These are phyloP conservation scores for Aureobasidium sp. DNA, from an alignment of 2,329 filamentous ascomycete species.

Conservation along the genomic window DNA sequence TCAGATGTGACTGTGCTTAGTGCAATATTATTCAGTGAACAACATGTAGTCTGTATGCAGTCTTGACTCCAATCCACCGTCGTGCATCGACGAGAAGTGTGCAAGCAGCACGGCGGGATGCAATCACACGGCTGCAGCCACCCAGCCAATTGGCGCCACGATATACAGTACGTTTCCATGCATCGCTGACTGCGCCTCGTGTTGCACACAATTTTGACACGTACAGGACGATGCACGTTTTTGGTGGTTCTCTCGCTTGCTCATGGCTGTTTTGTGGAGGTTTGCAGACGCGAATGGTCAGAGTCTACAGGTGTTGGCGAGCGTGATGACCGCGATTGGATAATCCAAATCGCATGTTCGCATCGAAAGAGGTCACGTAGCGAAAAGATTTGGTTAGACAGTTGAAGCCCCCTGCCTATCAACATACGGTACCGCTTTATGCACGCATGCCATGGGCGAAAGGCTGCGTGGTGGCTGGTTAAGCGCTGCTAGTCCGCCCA, in stretches of 20 bases:
- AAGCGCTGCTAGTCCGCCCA: slow-evolving; percentile 5
- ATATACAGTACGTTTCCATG: not conserved
- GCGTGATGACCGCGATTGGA: not conserved
- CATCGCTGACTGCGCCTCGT: slow-evolving; percentile 12
- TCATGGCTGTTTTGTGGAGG: not conserved
- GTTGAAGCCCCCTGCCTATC: not conserved
- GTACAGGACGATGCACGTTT: slow-evolving; percentile 3
- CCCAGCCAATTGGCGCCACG: slow-evolving; percentile 12
- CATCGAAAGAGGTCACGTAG: not conserved
- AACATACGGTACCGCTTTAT: not conserved
- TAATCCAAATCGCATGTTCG: not conserved
- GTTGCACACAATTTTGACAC: slow-evolving; percentile 9
- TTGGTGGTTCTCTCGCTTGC: slow-evolving; percentile 1
- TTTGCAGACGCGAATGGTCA: not conserved
- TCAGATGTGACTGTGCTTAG: not conserved
- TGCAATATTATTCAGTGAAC: not conserved
- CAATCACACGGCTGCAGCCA: slow-evolving; percentile 10
- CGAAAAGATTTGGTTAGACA: not conserved
- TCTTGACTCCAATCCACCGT: not conserved
- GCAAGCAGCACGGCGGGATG: slow-evolving; percentile 3
- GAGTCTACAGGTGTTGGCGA: slow-evolving; percentile 5
- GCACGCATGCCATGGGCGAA: not conserved
- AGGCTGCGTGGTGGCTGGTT: slow-evolving; percentile 14
- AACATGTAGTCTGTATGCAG: not conserved
- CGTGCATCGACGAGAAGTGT: slow-evolving; percentile 6